phyloP scores from a whole-genome alignment of 2,329 filamentous ascomycete species.

The Daldinia sp. region DNA sequence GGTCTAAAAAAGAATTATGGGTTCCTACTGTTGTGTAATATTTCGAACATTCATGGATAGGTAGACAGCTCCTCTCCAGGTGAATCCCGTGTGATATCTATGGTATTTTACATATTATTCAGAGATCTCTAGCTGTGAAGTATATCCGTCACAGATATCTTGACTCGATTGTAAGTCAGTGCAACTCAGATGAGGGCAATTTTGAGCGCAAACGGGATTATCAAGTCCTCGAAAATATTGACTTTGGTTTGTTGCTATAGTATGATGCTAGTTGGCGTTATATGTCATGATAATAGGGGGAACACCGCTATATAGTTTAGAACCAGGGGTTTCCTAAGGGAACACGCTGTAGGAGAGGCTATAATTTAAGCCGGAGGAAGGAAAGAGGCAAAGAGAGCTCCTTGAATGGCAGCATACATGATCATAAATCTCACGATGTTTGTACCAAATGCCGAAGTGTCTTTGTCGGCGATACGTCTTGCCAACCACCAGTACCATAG shows the following conservation, averaged over 20 bases:
- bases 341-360: not conserved
- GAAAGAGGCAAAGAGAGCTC: constrained; percentile 86
- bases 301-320: not conserved
- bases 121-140: not conserved
- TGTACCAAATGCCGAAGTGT: constrained; percentile 49
- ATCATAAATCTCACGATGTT: constrained; percentile 75
- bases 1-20: not conserved
- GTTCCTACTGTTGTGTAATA: not conserved
- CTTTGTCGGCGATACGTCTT: constrained; percentile 55
- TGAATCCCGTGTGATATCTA: not conserved
- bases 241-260: no score
- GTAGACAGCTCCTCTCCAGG: not conserved
- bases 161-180: not conserved
- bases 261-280: not conserved
- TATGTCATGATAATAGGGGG: not conserved
- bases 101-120: not conserved
- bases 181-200: not conserved
- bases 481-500: constrained; percentile 90
- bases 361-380: constrained; percentile 80
- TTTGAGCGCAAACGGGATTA: not conserved
- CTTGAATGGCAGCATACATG: constrained; percentile 87
- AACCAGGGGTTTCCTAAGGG: not conserved
- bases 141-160: not conserved
- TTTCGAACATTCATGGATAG: not conserved
- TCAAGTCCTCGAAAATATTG: not conserved